Evolutionary conservation across 1,284 basidiomycete genomes (phyloP).

Genomic region (Ceratobasidium sp.): DNA sequence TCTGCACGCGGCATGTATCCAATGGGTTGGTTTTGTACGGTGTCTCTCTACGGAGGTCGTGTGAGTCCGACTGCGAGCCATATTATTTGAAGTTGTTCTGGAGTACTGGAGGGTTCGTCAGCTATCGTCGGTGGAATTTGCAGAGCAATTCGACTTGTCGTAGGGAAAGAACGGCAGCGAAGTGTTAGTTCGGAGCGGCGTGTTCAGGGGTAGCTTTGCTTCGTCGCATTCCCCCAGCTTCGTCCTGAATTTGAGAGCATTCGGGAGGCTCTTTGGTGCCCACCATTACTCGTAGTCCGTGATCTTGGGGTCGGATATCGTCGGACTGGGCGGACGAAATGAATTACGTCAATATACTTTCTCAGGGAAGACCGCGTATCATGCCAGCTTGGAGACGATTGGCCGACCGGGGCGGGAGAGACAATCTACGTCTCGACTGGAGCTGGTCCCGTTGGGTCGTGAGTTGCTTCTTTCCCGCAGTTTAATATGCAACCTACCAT

Average conservation of each 20-base stretch:
- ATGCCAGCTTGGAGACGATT: too few species aligned
- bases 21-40: conserved; percentile 20
- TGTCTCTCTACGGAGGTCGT: not conserved
- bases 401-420: conserved; percentile 16
- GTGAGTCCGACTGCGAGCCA: not conserved
- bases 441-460: conserved; percentile 10
- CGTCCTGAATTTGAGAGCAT: not conserved
- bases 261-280: not conserved
- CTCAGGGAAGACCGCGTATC: too few species aligned
- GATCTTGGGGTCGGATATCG: not conserved
- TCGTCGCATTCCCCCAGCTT: conserved; percentile 6
- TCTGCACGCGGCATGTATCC: conserved; percentile 9
- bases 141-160: not conserved
- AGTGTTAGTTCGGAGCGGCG: conserved; percentile 8
- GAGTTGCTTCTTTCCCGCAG: not conserved
- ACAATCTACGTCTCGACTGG: conserved; percentile 17
- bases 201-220: not conserved
- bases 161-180: conserved; percentile 16
- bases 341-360: too few species aligned
- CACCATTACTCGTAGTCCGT: conserved; percentile 6
- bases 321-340: too few species aligned
- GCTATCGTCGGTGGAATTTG: too few species aligned
- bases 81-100: not conserved
- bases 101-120: not conserved
- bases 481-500: too few species aligned